phyloP scores from a whole-genome alignment of 345 rosid genomes.

The Theobroma cacao region DNA sequence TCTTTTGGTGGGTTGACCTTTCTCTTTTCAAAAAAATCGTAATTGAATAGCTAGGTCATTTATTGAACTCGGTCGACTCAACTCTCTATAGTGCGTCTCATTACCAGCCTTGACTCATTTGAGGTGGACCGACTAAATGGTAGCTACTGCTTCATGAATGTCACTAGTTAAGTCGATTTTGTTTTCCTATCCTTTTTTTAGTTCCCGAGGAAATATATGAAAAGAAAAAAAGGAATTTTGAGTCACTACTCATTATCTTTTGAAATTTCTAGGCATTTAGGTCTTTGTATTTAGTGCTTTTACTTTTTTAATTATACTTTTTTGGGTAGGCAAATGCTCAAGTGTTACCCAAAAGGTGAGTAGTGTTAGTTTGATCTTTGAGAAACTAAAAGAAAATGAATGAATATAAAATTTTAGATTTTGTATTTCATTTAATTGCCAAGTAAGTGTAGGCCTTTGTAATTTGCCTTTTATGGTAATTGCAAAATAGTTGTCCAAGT shows the following conservation, averaged over 20 bases:
- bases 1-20: no score
- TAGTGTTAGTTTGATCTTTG: not conserved
- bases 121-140: constrained; percentile 88
- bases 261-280: not conserved
- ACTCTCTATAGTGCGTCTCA: constrained; percentile 53
- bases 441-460: not conserved
- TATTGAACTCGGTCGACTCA: constrained; percentile 27
- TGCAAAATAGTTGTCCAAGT: not conserved
- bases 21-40: constrained; percentile 23
- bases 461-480: not conserved
- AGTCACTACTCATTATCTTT: not conserved
- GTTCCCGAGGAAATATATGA: not conserved
- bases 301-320: not conserved
- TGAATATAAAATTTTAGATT: not conserved
- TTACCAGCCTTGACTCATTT: constrained; percentile 71
- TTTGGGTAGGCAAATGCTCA: not conserved
- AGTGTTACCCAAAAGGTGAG: not conserved
- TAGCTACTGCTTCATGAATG: constrained; percentile 89
- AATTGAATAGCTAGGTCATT: constrained; percentile 15
- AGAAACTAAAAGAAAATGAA: not conserved
- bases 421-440: not conserved
- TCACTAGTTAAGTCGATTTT: constrained; percentile 63
- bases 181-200: not conserved
- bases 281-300: not conserved
- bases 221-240: not conserved